Conservation (phyloP, 2,329 filamentous ascomycete genomes). For the Ustulina deusta region DNA sequence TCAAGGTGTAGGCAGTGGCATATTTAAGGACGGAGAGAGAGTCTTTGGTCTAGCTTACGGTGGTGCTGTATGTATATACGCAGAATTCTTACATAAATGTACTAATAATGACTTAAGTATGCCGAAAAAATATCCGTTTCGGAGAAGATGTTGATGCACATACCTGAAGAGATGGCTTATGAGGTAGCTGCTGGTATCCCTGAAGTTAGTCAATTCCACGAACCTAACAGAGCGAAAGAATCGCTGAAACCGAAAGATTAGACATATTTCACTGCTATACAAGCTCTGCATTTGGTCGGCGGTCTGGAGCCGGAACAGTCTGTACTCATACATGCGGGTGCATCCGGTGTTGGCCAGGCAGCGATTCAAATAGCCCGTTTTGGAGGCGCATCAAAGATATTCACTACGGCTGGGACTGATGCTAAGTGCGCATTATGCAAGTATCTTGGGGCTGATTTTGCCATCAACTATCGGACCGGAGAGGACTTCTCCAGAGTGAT, state of each 20-base stretch:
- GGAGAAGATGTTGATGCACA: conserved; percentile 3
- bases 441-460: not conserved
- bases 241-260: not conserved
- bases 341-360: not conserved
- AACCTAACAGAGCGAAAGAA: not conserved
- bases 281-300: not conserved
- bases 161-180: not conserved
- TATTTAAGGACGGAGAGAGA: not conserved
- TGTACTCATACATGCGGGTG: not conserved
- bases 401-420: conserved; percentile 1
- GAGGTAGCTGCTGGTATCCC: not conserved
- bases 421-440: not conserved
- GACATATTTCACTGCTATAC: not conserved
- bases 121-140: not conserved
- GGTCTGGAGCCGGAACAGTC: not conserved
- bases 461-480: not conserved
- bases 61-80: not conserved
- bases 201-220: not conserved
- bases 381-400: not conserved
- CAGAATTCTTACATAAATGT: not conserved
- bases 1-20: not conserved
- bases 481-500: not conserved
- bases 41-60: not conserved
- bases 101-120: conserved; percentile 1
- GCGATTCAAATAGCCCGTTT: not conserved